Evolutionary conservation across 2,329 filamentous ascomycete genomes (phyloP), one percentile per base, ranked within the genome.

Genomic region (Aspergillus intermedius): DNA sequence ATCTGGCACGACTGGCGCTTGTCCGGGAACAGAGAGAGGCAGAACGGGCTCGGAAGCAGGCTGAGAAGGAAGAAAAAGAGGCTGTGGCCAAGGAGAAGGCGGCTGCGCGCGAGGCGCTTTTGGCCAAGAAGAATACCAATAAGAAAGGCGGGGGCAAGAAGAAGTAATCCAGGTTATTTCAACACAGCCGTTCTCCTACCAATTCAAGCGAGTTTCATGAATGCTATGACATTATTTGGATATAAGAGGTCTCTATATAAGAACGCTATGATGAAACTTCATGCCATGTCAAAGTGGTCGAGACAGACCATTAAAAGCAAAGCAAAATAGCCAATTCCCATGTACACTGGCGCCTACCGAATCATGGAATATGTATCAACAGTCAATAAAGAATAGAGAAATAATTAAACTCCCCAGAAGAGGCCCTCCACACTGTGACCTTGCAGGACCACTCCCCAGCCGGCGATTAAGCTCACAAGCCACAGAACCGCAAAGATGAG

Each of bases 11-110:
- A 48, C 73, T 98, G 62, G 83, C 77, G 68, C 66, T 91, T 51
- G 89, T 98, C 57, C 82, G 84, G 43, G 88, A 95, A 77, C 86
- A 89, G 74, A 82, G 93, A 54, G 91, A 88, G 62, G 84, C 85
- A 17, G 91, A 95, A 63, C 82, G 88, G 46, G 87, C 84, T 25
- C 77, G 89, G 60, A 91, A 91, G 77, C 81, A 88, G 74, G 91
- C 82, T 2, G 82, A 84, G 81, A 81, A 77, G 77, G 74, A 76
- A 49, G 74, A 76, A 57, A 68, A 64, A 50, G 71, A 70, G 3
- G 71, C 68, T 45, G 55, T 64, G 41, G 68, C 70, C 12, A 65
- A 61, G 49, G 64, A 68, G 54, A 63, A 65, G 48, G 63, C 59
- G 28, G 66, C 65, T 23, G 63, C 63, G 8, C 61, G 66, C 35